Base-by-base conservation (phyloP, 1,139 yeast genomes). In the Diutina ranongensis region DNA sequence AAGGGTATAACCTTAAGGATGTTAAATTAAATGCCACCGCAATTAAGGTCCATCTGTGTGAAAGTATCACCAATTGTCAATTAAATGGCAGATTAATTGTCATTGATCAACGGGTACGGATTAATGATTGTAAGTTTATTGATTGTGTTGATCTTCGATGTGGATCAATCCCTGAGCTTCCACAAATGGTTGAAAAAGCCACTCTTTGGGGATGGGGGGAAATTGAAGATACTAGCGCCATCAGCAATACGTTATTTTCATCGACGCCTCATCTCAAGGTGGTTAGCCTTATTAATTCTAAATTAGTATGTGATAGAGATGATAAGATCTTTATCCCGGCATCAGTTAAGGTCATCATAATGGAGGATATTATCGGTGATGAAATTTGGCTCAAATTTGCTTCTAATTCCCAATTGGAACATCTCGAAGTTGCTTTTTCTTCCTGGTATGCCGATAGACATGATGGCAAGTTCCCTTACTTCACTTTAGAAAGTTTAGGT, bases 401-500 rank as follows among this genome's bases (percentile, higher is more conserved):
- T 12, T 16, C 22, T 18, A 5, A 12, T 12, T 35, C 40, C 12
- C 40, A 21, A 7, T 22, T 35, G 4, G 28, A 35, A 13, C 40
- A 35, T n/a, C n/a, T 35, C 16, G 40, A 35, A n/a, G 21, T 35
- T 18, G 22, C 40, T 18, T 35, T 22, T 31, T 31, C 34, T n/a
- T 13, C 25, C n/a, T 13, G 10, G 40, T 7, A 20, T 13, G 28
- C 3, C 3, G 34, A 31, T 15, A 5, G 34, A 4, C 13, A 31
- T 31, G 40, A 20, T 12, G 8, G 7, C 7, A 10, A 2, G 4
- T 13, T 22, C 8, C 40, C 40, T 3, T 13, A 5, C 15, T 19
- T 35, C 10, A 21, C 40, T 18, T 13, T 35, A 28, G 18, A 21
- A 4, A 21, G 28, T 3, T 22, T 35, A 9, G 40, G 40, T 16